These are phyloP conservation scores for Chrysoporthe puriensis DNA, from an alignment of 2,329 filamentous ascomycete species.

Conservation along the genomic window DNA sequence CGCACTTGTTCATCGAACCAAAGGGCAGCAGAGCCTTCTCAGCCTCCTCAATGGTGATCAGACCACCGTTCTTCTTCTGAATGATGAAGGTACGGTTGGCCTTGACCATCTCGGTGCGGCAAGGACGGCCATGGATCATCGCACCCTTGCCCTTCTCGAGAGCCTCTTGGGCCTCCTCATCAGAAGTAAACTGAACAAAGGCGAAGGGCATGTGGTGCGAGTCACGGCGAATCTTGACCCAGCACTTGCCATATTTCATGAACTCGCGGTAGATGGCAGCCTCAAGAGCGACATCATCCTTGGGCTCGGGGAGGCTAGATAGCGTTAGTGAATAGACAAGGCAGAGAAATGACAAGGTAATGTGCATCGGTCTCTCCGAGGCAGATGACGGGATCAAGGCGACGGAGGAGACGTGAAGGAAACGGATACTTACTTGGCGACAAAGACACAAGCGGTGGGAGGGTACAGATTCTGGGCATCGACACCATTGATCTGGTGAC, in stretches of 20 bases:
- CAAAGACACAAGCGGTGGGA: constrained; percentile 63
- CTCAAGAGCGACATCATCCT: constrained; percentile 55
- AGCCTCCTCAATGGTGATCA: constrained; percentile 49
- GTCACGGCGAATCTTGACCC: constrained; percentile 67
- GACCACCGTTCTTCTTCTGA: constrained; percentile 42
- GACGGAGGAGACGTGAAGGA: neutral
- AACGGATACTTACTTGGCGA: constrained; percentile 61
- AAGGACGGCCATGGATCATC: constrained; percentile 58
- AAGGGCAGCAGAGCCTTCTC: constrained; percentile 45
- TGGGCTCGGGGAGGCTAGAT: constrained; percentile 56
- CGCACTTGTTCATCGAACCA: constrained; percentile 48
- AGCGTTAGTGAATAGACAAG: constrained; percentile 25
- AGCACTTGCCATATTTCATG: constrained; percentile 58
- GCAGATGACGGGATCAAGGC: neutral
- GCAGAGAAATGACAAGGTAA: neutral
- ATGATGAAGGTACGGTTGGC: constrained; percentile 61
- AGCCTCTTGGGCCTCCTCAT: constrained; percentile 53
- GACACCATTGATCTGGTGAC: constrained; percentile 35
- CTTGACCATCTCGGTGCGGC: constrained; percentile 66
- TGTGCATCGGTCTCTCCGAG: neutral
- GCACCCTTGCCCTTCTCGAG: constrained; percentile 50
- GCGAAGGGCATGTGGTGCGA: constrained; percentile 62
- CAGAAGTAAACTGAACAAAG: constrained; percentile 61
- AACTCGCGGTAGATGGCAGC: constrained; percentile 57
- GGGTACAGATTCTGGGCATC: constrained; percentile 59